Evolutionary conservation across 768 basidiomycete genomes (phyloP).

Genomic region (Pleurotus platypus): DNA sequence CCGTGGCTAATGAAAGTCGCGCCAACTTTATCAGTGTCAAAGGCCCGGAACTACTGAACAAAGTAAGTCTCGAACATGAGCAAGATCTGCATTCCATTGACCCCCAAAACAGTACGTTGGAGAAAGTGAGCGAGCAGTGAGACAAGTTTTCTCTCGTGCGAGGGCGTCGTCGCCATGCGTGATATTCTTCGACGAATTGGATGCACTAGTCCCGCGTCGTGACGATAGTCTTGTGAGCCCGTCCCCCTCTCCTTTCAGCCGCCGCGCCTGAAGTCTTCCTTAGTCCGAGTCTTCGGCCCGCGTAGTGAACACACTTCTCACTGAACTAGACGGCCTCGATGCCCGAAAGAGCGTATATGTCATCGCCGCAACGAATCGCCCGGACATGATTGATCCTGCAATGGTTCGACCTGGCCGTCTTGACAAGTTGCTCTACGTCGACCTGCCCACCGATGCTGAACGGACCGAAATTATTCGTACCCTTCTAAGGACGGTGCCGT

Average conservation of each 20-base stretch:
- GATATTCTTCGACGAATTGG: constrained; percentile 94
- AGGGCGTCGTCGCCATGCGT: constrained; percentile 92
- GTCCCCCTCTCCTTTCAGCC: background rate
- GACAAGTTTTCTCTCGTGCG: constrained; percentile 92
- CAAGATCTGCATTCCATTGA: background rate
- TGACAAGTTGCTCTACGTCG: constrained; percentile 92
- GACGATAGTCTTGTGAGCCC: constrained; percentile 80
- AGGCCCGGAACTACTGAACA: constrained; percentile 95
- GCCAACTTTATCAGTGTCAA: constrained; percentile 99
- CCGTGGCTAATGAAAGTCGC: constrained; percentile 91
- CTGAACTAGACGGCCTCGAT: constrained; percentile 91
- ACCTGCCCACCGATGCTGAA: constrained; percentile 71
- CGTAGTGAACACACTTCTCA: constrained; percentile 91
- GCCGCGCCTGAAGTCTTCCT: background rate
- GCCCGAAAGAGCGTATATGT: constrained; percentile 86
- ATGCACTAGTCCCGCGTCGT: constrained; percentile 85
- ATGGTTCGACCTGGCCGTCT: constrained; percentile 96
- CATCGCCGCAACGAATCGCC: constrained; percentile 91
- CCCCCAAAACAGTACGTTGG: constrained; percentile 75
- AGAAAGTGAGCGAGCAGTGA: constrained; percentile 92
- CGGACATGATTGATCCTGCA: constrained; percentile 97
- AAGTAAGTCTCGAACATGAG: constrained; percentile 46
- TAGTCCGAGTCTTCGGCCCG: constrained; percentile 92
- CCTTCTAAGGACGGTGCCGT: constrained; percentile 66
- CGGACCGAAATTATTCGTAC: constrained; percentile 84